Base-by-base conservation (phyloP, 768 basidiomycete genomes). In the Xerocomellus amylosporus region DNA sequence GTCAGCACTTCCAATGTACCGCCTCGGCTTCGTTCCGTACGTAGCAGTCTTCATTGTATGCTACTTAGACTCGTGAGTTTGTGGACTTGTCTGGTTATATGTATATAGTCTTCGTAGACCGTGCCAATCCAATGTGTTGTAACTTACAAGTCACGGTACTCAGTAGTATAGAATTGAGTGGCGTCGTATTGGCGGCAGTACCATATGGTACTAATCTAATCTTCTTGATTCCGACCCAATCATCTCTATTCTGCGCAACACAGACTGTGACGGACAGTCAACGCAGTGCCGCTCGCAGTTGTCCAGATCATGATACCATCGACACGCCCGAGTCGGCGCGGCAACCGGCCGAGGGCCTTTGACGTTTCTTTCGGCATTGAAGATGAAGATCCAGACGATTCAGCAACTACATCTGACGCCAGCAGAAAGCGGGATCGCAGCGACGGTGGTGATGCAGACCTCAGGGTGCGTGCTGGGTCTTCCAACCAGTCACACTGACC, bases 361-460 rank as follows among this genome's bases (percentile, higher is more conserved):
- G 80, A 83, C 13, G 71, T 84, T 12, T 78, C 79, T 10, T 86
- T 81, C 55, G 75, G 76, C 1, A 74, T 71, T 12, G 79, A 81
- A 49, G 62, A 71, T 13, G 79, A 81, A 50, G 62, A 64, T 4
- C 42, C 58, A 40, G 45, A 61, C 28, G 69, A 72, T 10, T 69
- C 67, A 5, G 49, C 51, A 17, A 53, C 56, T 2, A 56, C 62
- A n/a, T 68, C 71, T n/a, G 69, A 65, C 30, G 52, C 53, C 7
- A 58, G 58, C 42, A 67, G 71, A 28, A 69, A 72, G 47, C 65
- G 70, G 19, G 50, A 56, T 50, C 67, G 59, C 40, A 55, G 58
- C 33, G 55, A 48, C 8, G 28, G 8, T 24, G 60, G 34, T 8
- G 43, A 49, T 39, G 38, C 26, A 7, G 54, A 65, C 28, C 30